Base-by-base conservation (phyloP, 176 grass and related monocot genomes). In the Tuctoria greenei region DNA sequence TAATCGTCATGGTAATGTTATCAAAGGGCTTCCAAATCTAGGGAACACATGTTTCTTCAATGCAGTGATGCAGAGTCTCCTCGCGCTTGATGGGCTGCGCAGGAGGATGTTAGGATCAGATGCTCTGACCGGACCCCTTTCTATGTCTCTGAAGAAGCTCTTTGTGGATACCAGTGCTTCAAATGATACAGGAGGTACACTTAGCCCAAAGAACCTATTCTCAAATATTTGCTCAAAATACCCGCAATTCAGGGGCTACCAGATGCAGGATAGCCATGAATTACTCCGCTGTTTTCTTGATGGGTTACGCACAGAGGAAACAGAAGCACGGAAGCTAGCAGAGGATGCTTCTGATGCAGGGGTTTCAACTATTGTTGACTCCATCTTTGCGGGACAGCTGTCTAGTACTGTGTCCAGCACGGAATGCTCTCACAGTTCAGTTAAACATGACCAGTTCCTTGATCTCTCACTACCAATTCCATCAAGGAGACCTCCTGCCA, bases 1-100 rank as follows among this genome's bases (percentile, higher is more conserved):
- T 75, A 77, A 74, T 67, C 38, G 28, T 35, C 73, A 84, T 60
- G 75, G 64, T 43, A 83, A 90, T 83, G 64, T 78, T 47, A 92
- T 94, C 18, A 91, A 83, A 83, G 95, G 95, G 52, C 65, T 98
- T 25, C 84, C 89, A 4, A 98, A 98, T 80, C 88, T 95, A 52
- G 91, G 95, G 42, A 98, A 98, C 44, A 95, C 95, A 16, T 95
- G 91, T 44, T 98, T 95, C 84, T 95, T 98, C 85, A 98, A 98
- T 81, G 84, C 95, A 35, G 87, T 98, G 67, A 26, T 98, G 67
- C 95, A 98, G 88, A 86, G 80, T 64, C 72, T 98, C 62, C 89
- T 98, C 1, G 82, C 87, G 1, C 81, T 98, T 81, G 90, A 94
- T 79, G 85, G 61, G 25, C 59, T 98, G 27, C 82, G 95, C 42